These are phyloP conservation scores for Leccinum fallax DNA, from an alignment of 1,284 basidiomycete genomes.

Conservation along the genomic window DNA sequence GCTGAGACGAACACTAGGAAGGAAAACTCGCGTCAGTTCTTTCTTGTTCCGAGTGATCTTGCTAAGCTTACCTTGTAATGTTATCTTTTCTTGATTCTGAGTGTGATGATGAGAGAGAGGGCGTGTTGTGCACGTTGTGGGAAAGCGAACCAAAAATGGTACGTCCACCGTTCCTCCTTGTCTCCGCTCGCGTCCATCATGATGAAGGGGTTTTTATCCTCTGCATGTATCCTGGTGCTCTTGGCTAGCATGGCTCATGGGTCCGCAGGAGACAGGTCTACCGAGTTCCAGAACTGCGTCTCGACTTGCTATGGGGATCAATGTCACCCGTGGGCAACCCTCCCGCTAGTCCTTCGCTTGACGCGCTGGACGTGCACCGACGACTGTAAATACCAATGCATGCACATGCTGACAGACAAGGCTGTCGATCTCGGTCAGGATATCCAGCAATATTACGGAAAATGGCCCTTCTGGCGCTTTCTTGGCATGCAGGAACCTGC, in stretches of 20 bases:
- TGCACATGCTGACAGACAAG: slow-evolving; percentile 78
- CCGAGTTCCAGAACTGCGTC: slow-evolving; percentile 57
- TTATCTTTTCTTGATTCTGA: neutral
- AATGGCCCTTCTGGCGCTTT: slow-evolving; percentile 94
- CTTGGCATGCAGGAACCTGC: slow-evolving; percentile 93
- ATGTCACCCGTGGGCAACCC: slow-evolving; percentile 36
- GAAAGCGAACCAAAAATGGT: neutral
- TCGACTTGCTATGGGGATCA: slow-evolving; percentile 40
- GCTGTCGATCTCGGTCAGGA: slow-evolving; percentile 46
- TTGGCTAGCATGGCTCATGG: slow-evolving; percentile 23
- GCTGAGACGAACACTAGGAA: neutral
- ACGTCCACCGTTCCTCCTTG: too few relatives aligned
- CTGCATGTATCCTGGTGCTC: slow-evolving; percentile 16
- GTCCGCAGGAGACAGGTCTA: slow-evolving; percentile 63
- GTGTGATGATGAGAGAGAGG: neutral
- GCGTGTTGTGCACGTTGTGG: neutral
- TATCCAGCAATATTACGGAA: slow-evolving; percentile 88
- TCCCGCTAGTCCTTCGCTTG: slow-evolving; percentile 52
- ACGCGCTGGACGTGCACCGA: slow-evolving; percentile 81
- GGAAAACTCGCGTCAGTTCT: neutral
- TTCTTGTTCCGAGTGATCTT: too few relatives aligned
- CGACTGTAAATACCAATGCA: slow-evolving; percentile 90
- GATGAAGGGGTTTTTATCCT: slow-evolving; percentile 18
- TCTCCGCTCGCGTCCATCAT: neutral
- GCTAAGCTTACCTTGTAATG: slow-evolving; percentile 1